Evolutionary conservation across 2,329 filamentous ascomycete species (phyloP).

Genomic region (Aspergillus amoenus): DNA sequence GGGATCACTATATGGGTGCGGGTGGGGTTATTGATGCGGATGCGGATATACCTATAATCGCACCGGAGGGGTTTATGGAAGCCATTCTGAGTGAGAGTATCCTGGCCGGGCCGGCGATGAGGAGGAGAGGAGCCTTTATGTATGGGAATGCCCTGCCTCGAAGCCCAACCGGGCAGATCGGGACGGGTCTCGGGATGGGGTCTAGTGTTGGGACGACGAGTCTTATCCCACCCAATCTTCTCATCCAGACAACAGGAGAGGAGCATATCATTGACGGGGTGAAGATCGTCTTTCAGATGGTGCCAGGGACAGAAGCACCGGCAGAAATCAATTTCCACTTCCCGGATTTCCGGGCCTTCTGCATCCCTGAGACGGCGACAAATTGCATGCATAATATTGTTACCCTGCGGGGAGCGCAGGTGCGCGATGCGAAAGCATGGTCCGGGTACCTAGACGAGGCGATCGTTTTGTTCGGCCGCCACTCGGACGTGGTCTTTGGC

Average conservation of each 20-base stretch:
- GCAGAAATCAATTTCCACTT: conserved; percentile 46
- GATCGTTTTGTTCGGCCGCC: conserved; percentile 34
- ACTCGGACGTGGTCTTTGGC: conserved; percentile 37
- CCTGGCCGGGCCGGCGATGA: conserved; percentile 41
- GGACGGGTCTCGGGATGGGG: conserved; percentile 37
- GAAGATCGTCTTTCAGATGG: conserved; percentile 42
- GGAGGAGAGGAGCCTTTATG: conserved; percentile 40
- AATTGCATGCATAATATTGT: conserved; percentile 45
- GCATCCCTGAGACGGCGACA: conserved; percentile 41
- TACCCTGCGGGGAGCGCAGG: conserved; percentile 43
- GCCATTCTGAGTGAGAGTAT: conserved; percentile 42
- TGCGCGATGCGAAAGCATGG: conserved; percentile 45
- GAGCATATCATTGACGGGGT: conserved; percentile 36
- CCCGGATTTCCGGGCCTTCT: conserved; percentile 38
- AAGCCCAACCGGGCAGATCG: conserved; percentile 36
- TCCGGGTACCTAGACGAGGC: conserved; percentile 41
- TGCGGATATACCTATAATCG: conserved; percentile 27
- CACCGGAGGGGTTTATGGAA: conserved; percentile 42
- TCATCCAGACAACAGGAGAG: conserved; percentile 34
- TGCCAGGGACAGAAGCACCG: conserved; percentile 44
- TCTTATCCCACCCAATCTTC: conserved; percentile 36
- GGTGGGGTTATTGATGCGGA: conserved; percentile 12
- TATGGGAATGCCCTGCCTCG: conserved; percentile 36
- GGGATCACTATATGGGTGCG: conserved; percentile 40
- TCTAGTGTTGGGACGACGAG: conserved; percentile 28